Evolutionary conservation across 2,329 filamentous ascomycete species (phyloP).

Genomic region (Fusarium buharicum): DNA sequence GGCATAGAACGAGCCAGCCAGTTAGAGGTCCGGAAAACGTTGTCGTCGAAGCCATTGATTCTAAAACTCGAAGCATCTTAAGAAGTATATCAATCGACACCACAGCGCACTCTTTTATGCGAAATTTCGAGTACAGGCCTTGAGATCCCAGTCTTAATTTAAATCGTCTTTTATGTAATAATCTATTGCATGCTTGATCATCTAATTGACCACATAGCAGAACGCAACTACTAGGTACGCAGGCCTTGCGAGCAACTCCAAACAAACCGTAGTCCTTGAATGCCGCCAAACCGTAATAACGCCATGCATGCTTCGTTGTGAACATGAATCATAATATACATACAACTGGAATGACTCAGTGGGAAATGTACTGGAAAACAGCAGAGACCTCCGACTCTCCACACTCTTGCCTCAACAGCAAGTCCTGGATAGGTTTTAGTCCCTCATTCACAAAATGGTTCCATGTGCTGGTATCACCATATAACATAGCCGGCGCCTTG

Average conservation of each 20-base stretch:
- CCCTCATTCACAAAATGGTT: conserved; percentile 92
- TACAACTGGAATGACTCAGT: conserved; percentile 56
- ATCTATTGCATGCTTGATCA: neutral
- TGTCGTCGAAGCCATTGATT: too few relatives aligned
- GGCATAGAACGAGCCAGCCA: too few relatives aligned
- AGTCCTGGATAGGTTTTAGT: conserved; percentile 85
- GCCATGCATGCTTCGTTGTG: conserved; percentile 15
- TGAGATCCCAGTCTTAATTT: neutral
- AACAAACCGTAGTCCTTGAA: conserved; percentile 6
- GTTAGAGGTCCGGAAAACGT: too few relatives aligned
- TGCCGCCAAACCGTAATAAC: conserved; percentile 25
- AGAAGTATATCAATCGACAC: neutral
- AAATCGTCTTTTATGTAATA: neutral
- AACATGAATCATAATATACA: conserved; percentile 26
- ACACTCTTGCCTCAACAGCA: conserved; percentile 87
- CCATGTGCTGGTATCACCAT: conserved; percentile 99
- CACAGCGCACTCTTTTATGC: too few relatives aligned
- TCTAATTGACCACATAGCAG: neutral
- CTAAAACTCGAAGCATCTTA: neutral
- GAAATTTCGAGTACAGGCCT: too few relatives aligned
- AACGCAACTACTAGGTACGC: neutral
- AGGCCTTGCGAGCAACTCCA: conserved; percentile 12
- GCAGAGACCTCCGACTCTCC: conserved; percentile 84
- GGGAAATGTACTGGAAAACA: conserved; percentile 98
- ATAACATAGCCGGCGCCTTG: conserved; percentile 94